Evolutionary conservation across 306 rosid species (phyloP).

Genomic region (Begonia masoniana): DNA sequence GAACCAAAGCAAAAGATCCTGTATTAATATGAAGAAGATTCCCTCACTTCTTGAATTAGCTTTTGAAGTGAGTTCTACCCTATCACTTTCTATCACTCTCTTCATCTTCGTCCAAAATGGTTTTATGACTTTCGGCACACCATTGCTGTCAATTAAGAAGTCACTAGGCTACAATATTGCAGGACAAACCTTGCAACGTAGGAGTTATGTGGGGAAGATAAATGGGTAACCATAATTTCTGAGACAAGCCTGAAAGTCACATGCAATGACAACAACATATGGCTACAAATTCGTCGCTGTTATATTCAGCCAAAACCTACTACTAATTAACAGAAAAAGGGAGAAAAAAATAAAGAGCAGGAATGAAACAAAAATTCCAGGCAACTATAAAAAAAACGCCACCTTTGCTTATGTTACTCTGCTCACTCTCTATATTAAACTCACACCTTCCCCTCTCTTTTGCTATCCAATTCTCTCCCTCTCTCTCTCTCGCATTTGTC

Average conservation of each 20-base stretch:
- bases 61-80: too few relatives aligned
- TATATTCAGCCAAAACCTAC: background rate
- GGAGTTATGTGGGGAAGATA: too few relatives aligned
- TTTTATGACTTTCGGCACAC: too few relatives aligned
- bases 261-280: slow-evolving; percentile 15
- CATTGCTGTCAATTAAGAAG: too few relatives aligned
- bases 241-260: slow-evolving; percentile 8
- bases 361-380: slow-evolving; percentile 4
- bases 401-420: slow-evolving; percentile 6
- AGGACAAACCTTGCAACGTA: too few relatives aligned
- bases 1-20: too few relatives aligned
- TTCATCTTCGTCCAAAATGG: too few relatives aligned
- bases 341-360: slow-evolving; percentile 2
- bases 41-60: too few relatives aligned
- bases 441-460: slow-evolving; percentile 4
- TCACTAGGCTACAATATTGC: too few relatives aligned
- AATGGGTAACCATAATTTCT: too few relatives aligned
- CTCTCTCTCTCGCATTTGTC: background rate
- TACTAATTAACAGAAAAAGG: slow-evolving; percentile 8
- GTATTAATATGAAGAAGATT: too few relatives aligned
- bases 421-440: slow-evolving; percentile 13
- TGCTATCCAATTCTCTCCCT: slow-evolving; percentile 4
- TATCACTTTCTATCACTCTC: too few relatives aligned
- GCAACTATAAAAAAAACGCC: background rate
- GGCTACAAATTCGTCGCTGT: slow-evolving; percentile 14